phyloP scores from a whole-genome alignment of 352 stramenopile genomes.

The Hyaloperonospora arabidopsidis region DNA sequence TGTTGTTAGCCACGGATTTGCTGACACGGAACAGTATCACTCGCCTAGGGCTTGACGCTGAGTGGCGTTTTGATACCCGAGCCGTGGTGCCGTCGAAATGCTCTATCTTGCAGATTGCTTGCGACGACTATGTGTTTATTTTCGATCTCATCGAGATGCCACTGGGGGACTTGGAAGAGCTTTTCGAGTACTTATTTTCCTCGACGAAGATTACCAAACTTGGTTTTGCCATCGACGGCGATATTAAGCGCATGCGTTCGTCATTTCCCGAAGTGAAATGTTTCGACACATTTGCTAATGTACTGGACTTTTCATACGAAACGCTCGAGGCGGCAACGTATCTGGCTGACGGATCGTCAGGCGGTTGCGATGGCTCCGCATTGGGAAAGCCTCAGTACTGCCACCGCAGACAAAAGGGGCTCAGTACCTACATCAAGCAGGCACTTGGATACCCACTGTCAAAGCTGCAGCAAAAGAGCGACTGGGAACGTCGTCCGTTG shows the following conservation, averaged over 20 bases:
- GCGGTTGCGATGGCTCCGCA: constrained; percentile 1
- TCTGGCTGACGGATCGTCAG: constrained; percentile 20
- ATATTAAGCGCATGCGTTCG: constrained; percentile 60
- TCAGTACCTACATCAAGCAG: constrained; percentile 50
- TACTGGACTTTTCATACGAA: constrained; percentile 56
- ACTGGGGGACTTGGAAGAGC: constrained; percentile 55
- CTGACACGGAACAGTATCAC: constrained; percentile 35
- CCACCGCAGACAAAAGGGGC: constrained; percentile 36
- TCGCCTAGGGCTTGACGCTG: constrained; percentile 52
- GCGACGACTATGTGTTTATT: constrained; percentile 55
- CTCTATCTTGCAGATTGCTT: constrained; percentile 62
- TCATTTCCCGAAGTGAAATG: constrained; percentile 59
- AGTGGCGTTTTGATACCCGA: constrained; percentile 54
- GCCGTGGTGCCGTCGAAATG: constrained; percentile 47
- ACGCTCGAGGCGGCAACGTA: constrained; percentile 21
- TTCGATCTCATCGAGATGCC: constrained; percentile 51
- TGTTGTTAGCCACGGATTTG: constrained; percentile 41
- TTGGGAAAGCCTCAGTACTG: constrained; percentile 23
- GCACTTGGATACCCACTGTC: constrained; percentile 47
- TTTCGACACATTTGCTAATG: constrained; percentile 59
- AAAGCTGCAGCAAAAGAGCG: constrained; percentile 65
- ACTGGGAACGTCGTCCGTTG: constrained; percentile 66
- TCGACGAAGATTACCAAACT: constrained; percentile 48
- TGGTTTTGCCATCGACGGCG: constrained; percentile 53
- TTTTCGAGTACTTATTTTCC: constrained; percentile 55